These are phyloP conservation scores for Ogataea pilisensis DNA, from an alignment of 805 yeast genomes.

Conservation along the genomic window DNA sequence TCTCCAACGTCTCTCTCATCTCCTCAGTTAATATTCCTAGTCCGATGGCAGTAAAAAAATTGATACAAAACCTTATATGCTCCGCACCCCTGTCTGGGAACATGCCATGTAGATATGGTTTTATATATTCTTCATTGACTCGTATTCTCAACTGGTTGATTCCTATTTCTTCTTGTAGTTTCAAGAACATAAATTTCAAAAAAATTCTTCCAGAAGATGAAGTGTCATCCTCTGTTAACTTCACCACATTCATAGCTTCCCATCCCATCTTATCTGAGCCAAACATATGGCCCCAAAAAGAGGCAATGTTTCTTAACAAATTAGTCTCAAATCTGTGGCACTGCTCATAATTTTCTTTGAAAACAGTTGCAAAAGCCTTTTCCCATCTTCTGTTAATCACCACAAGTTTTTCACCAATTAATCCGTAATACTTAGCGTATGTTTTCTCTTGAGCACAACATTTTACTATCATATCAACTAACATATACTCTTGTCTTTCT, in stretches of 20 bases:
- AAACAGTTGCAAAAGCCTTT: constrained; percentile 45
- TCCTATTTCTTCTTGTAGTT: constrained; percentile 75
- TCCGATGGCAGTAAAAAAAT: constrained; percentile 90
- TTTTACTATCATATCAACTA: constrained; percentile 71
- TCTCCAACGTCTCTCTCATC: constrained; percentile 52
- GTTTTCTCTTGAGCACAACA: constrained; percentile 84
- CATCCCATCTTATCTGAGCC: constrained; percentile 68
- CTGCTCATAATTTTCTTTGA: constrained; percentile 50
- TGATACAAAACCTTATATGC: constrained; percentile 71
- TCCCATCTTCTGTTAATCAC: constrained; percentile 53
- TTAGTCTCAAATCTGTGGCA: constrained; percentile 69
- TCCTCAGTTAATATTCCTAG: constrained; percentile 77
- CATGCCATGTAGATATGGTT: constrained; percentile 48
- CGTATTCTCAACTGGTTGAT: constrained; percentile 43
- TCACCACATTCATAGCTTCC: constrained; percentile 50
- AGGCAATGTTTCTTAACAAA: constrained; percentile 73
- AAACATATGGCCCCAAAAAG: constrained; percentile 80
- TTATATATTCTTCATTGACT: constrained; percentile 48
- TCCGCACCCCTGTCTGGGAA: constrained; percentile 59
- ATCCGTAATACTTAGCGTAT: constrained; percentile 81
- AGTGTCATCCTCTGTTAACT: constrained; percentile 65
- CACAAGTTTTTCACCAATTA: constrained; percentile 64
- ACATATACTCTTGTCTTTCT: constrained; percentile 41
- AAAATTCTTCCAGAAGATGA: constrained; percentile 80
- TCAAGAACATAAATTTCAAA: constrained; percentile 75